phyloP scores from a whole-genome alignment of 805 yeast species.

The Spathaspora boniae region DNA sequence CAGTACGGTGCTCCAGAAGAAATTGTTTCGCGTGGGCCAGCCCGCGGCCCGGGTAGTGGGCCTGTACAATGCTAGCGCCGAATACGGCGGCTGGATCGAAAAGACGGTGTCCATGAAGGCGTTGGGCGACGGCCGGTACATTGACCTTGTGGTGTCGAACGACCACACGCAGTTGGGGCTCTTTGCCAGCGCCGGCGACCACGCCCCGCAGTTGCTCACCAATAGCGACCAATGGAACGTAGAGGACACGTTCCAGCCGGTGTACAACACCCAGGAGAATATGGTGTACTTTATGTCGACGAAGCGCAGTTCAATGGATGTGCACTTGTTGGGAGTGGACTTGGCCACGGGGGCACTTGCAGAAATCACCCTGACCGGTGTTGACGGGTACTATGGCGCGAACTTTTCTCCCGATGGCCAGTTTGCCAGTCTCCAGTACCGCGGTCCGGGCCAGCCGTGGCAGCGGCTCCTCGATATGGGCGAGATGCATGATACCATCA shows the following conservation, averaged over 20 bases:
- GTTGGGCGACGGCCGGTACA: conserved; percentile 38
- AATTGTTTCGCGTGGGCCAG: conserved; percentile 42
- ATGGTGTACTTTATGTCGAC: conserved; percentile 64
- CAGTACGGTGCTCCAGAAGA: conserved; percentile 52
- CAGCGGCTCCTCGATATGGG: conserved; percentile 59
- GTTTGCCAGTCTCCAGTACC: conserved; percentile 59
- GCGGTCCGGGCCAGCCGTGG: conserved; percentile 77
- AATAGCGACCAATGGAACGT: conserved; percentile 78
- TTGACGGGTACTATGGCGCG: conserved; percentile 61
- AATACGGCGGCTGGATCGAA: conserved; percentile 60
- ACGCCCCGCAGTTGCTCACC: conserved; percentile 45
- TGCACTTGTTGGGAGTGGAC: conserved; percentile 71
- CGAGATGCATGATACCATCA: conserved; percentile 7
- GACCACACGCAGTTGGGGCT: conserved; percentile 73
- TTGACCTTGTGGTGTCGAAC: conserved; percentile 62
- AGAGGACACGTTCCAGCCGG: conserved; percentile 54
- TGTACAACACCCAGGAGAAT: conserved; percentile 44
- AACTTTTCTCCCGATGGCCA: conserved; percentile 74
- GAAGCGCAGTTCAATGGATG: conserved; percentile 69
- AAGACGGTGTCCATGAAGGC: conserved; percentile 27
- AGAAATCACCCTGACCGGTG: conserved; percentile 50
- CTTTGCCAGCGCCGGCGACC: conserved; percentile 56
- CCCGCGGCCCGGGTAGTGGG: conserved; percentile 30
- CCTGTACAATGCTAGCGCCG: conserved; percentile 30
- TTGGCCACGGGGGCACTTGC: conserved; percentile 10